phyloP scores from a whole-genome alignment of 257 asterid species.

The Forsythia viridissima region DNA sequence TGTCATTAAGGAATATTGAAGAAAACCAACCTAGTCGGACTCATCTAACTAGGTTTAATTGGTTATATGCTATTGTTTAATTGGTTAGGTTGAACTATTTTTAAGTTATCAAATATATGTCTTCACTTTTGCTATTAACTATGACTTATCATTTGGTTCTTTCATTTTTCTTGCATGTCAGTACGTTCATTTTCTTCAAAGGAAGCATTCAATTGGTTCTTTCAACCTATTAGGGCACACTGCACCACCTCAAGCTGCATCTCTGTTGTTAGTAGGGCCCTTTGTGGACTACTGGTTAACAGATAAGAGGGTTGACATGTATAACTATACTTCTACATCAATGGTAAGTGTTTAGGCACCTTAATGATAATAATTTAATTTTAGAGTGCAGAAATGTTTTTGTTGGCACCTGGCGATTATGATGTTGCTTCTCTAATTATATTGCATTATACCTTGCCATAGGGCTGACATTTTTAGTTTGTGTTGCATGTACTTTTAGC shows the following conservation, averaged over 20 bases:
- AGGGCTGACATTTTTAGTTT: background rate
- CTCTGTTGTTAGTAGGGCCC: slow-evolving; percentile 69
- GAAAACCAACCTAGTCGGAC: background rate
- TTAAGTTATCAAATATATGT: slow-evolving; percentile 2
- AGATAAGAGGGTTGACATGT: slow-evolving; percentile 58
- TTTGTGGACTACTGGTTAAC: slow-evolving; percentile 70
- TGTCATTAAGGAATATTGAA: background rate
- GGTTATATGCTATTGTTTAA: background rate
- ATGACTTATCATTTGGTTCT: slow-evolving; percentile 18
- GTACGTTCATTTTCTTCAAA: slow-evolving; percentile 78
- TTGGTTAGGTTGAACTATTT: background rate
- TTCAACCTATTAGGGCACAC: slow-evolving; percentile 83
- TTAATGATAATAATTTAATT: background rate
- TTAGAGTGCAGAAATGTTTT: background rate
- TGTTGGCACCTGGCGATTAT: background rate
- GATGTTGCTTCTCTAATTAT: background rate
- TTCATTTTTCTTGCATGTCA: slow-evolving; percentile 33
- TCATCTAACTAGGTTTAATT: background rate
- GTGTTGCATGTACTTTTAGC: background rate
- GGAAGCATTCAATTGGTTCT: slow-evolving; percentile 76
- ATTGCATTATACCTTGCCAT: background rate
- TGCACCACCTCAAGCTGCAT: slow-evolving; percentile 81
- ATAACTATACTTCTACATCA: slow-evolving; percentile 48
- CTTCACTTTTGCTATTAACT: background rate
- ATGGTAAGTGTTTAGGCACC: slow-evolving; percentile 39